Conservation (phyloP, 192 early-diverging fungal genomes). For the Endogone sp. region DNA sequence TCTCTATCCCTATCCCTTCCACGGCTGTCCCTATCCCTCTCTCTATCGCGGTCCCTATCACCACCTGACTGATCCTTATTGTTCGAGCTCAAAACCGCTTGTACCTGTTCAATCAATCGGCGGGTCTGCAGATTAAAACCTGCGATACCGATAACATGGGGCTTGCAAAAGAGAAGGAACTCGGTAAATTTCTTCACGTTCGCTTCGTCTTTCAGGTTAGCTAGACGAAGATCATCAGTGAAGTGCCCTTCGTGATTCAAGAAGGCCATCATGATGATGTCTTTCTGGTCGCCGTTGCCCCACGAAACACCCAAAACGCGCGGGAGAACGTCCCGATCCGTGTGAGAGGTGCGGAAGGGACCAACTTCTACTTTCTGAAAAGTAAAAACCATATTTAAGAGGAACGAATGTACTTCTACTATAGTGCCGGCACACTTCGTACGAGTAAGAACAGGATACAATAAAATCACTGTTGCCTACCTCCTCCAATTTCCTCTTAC, state of each 20-base stretch:
- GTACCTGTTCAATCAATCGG: conserved; percentile 66
- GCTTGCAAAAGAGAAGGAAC: conserved; percentile 53
- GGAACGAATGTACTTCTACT: background rate
- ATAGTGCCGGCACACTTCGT: too few relatives aligned
- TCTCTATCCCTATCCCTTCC: too few relatives aligned
- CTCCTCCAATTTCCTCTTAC: conserved; percentile 59
- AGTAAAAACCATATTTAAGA: conserved; percentile 14
- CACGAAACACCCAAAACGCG: conserved; percentile 66
- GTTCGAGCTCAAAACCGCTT: conserved; percentile 48
- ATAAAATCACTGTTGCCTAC: too few relatives aligned
- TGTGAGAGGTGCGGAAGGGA: conserved; percentile 41
- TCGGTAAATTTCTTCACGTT: conserved; percentile 48
- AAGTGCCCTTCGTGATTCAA: conserved; percentile 76
- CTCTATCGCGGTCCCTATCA: background rate
- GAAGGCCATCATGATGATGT: conserved; percentile 57
- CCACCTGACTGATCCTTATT: conserved; percentile 42
- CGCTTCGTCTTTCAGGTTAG: conserved; percentile 44
- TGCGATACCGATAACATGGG: conserved; percentile 79
- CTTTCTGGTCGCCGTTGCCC: conserved; percentile 62
- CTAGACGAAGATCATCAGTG: conserved; percentile 59
- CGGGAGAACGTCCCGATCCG: conserved; percentile 45
- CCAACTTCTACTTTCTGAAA: conserved; percentile 58
- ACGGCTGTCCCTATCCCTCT: background rate
- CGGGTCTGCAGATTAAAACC: conserved; percentile 76
- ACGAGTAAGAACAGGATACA: too few relatives aligned